Evolutionary conservation across 148 eudicot species (phyloP).

Genomic region (Rheum nobile): DNA sequence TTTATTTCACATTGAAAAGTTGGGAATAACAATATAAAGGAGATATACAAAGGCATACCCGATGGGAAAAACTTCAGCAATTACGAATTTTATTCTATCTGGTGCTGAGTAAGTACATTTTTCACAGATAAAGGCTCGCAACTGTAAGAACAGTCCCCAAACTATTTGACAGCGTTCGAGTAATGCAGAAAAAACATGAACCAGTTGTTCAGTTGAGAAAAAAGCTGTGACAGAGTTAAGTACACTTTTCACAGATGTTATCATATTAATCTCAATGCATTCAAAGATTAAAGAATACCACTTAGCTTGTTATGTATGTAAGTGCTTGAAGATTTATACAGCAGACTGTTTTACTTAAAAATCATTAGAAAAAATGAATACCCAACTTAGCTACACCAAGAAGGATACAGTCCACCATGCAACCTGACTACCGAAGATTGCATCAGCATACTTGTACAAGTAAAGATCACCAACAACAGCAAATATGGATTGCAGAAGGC

Average conservation of each 20-base stretch:
- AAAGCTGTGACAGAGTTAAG: constrained; percentile 65
- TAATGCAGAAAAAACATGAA: constrained; percentile 87
- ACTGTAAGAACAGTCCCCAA: constrained; percentile 89
- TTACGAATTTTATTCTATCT: constrained; percentile 48
- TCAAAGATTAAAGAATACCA: background rate
- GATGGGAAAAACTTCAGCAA: constrained; percentile 67
- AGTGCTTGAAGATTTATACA: background rate
- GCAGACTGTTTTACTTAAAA: background rate
- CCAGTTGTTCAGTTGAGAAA: constrained; percentile 84
- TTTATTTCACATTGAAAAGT: background rate
- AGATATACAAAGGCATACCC: constrained; percentile 48
- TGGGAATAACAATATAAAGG: too few relatives aligned
- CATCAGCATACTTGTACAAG: constrained; percentile 57
- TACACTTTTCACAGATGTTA: constrained; percentile 15
- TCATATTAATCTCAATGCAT: background rate
- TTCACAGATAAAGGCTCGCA: constrained; percentile 64
- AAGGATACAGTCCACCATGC: constrained; percentile 98
- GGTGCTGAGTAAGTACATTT: constrained; percentile 34
- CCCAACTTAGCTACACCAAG: background rate
- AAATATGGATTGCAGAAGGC: constrained; percentile 62
- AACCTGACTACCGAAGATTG: constrained; percentile 44
- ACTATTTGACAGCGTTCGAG: constrained; percentile 80
- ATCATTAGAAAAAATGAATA: background rate
- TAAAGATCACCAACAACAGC: constrained; percentile 87
- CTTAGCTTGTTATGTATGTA: background rate